These are phyloP conservation scores for Podospora conica DNA, from an alignment of 495 filamentous ascomycete genomes.

Conservation along the genomic window DNA sequence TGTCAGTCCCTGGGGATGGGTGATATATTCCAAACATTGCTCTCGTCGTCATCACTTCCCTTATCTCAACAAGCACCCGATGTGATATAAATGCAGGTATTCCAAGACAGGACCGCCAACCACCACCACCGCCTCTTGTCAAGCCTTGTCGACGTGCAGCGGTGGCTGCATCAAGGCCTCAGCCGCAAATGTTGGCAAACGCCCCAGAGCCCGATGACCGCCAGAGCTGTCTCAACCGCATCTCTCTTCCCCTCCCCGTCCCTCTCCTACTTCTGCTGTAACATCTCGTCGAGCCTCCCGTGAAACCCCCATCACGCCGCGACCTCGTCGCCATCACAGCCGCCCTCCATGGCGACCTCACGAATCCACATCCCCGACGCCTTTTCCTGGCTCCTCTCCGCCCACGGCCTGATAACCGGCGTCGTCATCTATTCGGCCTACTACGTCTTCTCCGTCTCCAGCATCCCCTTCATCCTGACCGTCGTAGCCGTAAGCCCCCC, in stretches of 20 bases:
- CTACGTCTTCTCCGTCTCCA: slow-evolving; percentile 15
- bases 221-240: neutral
- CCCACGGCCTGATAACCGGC: slow-evolving; percentile 16
- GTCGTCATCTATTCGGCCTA: slow-evolving; percentile 23
- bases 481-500: slow-evolving; percentile 18
- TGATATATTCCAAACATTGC: neutral
- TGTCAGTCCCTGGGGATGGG: neutral
- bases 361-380: slow-evolving; percentile 7
- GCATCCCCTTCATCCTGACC: slow-evolving; percentile 19
- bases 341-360: neutral
- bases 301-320: neutral
- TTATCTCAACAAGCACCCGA: neutral
- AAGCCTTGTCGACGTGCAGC: neutral
- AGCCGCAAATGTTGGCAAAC: slow-evolving; percentile 10
- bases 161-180: slow-evolving; percentile 4
- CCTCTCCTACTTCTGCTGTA: neutral
- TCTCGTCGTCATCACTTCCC: no score
- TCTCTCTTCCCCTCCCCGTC: neutral
- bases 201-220: neutral
- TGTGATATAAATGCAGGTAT: neutral
- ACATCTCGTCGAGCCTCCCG: neutral
- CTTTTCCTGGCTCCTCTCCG: slow-evolving; percentile 22
- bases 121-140: neutral
- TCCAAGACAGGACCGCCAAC: neutral
- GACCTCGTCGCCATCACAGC: neutral